Conservation (phyloP, 176 grass and related monocot species). For the Secale cereale region DNA sequence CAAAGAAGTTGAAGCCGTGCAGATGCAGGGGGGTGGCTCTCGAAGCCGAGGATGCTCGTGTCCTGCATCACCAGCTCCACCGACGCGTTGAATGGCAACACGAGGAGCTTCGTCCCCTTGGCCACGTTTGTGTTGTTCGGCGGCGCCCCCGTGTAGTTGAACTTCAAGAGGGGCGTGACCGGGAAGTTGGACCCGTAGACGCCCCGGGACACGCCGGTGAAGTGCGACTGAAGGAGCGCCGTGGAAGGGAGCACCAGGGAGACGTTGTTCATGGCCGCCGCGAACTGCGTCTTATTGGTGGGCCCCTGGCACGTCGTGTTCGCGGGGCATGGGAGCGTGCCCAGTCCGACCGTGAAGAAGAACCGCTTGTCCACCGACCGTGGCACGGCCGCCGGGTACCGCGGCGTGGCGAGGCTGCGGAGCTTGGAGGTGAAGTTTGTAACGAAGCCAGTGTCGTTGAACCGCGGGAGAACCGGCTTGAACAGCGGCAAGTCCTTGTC, state of each 20-base stretch:
- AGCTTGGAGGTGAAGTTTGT: conserved; percentile 51
- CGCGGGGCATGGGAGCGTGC: conserved; percentile 43
- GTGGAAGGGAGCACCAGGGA: conserved; percentile 46
- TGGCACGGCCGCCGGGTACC: conserved; percentile 54
- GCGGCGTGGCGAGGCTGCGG: conserved; percentile 37
- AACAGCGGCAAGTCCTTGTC: conserved; percentile 35
- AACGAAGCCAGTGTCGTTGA: conserved; percentile 41
- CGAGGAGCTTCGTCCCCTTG: conserved; percentile 49
- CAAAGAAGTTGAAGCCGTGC: conserved; percentile 85
- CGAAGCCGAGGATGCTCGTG: conserved; percentile 55
- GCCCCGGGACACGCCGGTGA: conserved; percentile 32
- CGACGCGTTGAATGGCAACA: conserved; percentile 35
- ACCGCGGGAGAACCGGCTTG: conserved; percentile 17
- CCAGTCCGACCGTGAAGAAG: conserved; percentile 61
- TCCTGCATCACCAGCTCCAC: conserved; percentile 82
- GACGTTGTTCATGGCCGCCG: conserved; percentile 57
- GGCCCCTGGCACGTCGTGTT: conserved; percentile 51
- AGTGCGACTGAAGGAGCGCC: conserved; percentile 68
- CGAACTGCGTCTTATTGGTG: conserved; percentile 41
- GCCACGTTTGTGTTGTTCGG: conserved; percentile 51
- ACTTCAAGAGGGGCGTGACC: neutral
- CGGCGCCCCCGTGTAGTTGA: conserved; percentile 61
- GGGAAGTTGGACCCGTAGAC: conserved; percentile 54
- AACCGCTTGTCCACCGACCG: conserved; percentile 33
- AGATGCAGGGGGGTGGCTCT: conserved; percentile 82